Base-by-base conservation (phyloP, 2,329 filamentous ascomycete species). In the Zasmidium citrigriseum region DNA sequence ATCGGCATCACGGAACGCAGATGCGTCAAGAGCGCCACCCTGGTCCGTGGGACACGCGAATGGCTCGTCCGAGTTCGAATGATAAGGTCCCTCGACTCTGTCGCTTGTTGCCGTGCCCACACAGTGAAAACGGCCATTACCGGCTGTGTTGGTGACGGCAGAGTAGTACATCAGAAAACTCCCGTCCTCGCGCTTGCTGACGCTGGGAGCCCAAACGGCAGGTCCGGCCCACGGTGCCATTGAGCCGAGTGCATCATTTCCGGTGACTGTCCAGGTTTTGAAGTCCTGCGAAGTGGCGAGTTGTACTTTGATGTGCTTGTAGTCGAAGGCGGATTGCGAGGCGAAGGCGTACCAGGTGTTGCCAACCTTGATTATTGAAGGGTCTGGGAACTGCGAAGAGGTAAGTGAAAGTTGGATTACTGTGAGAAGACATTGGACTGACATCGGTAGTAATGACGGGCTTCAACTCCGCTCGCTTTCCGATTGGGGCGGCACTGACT, bases 351-450 rank as follows among this genome's bases (percentile, higher is more conserved):
- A 75, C 72, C 72, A 75, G 1, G 65, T 72, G 23, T 67, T 60
- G 34, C 61, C 68, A 22, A 68, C 65, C 44, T 67, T 63, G 50
- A 75, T 67, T 25, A 75, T 67, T 1, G 69, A 63, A 4, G 74
- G 73, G 60, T 76, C 73, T 2, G 74, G 67, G 50, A 76, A 76
- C 63, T 75, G 50, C 20, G 18, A n/a, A n/a, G n/a, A n/a, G 11
- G 18, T 24, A 14, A 47, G 44, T 46, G 25, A 20, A 21, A 20
- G 34, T 21, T 4, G 23, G 14, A 24, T 44, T 18, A 5, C 12
- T 45, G 9, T 34, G 20, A 27, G n/a, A 22, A 4, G n/a, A 11
- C 34, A 2, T 0, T 45, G 7, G 9, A 45, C 57, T 44, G 52
- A 64, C 61, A 34, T 64, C 59, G 41, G 59, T 58, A 4, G 59